Evolutionary conservation across 163 green algal genomes (phyloP).

Genomic region (Scenedesmus sp.): DNA sequence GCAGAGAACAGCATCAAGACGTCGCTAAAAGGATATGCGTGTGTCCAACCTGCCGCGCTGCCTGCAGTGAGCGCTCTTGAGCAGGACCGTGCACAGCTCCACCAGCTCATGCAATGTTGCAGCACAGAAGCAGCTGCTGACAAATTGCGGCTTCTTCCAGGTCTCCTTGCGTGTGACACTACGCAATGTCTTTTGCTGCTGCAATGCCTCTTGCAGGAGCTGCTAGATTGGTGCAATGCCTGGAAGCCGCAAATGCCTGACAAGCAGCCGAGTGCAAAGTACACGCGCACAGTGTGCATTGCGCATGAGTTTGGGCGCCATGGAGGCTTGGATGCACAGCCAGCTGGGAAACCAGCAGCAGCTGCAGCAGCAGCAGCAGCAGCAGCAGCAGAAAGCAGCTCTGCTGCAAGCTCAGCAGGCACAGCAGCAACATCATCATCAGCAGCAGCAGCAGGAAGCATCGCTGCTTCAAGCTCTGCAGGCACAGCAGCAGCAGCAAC

Average conservation of each 20-base stretch:
- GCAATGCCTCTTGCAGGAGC: background rate
- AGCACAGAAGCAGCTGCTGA: too few relatives aligned
- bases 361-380: background rate
- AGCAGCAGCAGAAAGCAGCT: background rate
- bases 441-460: background rate
- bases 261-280: too few relatives aligned
- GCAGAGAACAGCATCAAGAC: too few relatives aligned
- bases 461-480: background rate
- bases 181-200: too few relatives aligned
- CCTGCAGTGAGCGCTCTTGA: background rate
- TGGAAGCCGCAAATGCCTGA: background rate
- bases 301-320: conserved; percentile 35
- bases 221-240: conserved; percentile 33
- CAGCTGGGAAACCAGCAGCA: background rate
- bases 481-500: background rate
- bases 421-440: background rate
- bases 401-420: background rate
- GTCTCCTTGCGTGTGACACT: background rate
- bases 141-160: too few relatives aligned
- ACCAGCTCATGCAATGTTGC: too few relatives aligned
- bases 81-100: background rate
- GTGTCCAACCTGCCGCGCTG: background rate
- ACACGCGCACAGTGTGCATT: conserved; percentile 25
- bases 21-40: too few relatives aligned
- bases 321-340: background rate